These are phyloP conservation scores for Citrus trifoliata DNA, from an alignment of 345 rosid species.

Conservation along the genomic window DNA sequence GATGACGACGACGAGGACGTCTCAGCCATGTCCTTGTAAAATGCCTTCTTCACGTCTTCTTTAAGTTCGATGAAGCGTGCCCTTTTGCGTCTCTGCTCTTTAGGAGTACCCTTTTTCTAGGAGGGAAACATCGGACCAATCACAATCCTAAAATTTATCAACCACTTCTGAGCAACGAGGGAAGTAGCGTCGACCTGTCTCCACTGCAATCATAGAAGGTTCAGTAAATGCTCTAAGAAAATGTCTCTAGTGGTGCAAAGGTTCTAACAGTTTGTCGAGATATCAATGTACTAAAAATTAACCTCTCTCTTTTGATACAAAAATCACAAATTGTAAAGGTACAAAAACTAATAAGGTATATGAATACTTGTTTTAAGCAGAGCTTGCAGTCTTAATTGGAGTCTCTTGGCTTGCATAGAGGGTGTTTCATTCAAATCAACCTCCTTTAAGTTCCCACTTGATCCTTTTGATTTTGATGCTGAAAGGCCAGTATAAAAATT, in stretches of 20 bases:
- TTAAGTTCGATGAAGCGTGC: constrained; percentile 33
- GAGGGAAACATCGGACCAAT: too few relatives aligned
- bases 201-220: constrained; percentile 30
- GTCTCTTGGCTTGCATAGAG: neutral
- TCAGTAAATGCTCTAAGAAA: neutral
- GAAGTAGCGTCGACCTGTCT: constrained; percentile 24
- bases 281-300: neutral
- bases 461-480: constrained; percentile 14
- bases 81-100: constrained; percentile 35
- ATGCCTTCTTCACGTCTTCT: too few relatives aligned
- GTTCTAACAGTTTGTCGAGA: neutral
- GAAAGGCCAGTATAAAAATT: constrained; percentile 1
- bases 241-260: neutral
- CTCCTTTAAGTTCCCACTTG: constrained; percentile 13
- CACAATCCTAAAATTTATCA: too few relatives aligned
- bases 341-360: neutral
- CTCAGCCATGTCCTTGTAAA: too few relatives aligned
- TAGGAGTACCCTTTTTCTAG: constrained; percentile 29
- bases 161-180: too few relatives aligned
- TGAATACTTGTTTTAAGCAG: constrained; percentile 36
- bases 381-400: constrained; percentile 25
- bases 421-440: constrained; percentile 33
- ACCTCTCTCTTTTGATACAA: neutral
- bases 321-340: neutral
- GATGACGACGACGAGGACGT: neutral